phyloP scores from a whole-genome alignment of 495 filamentous ascomycete genomes.

The Penicillium cosmopolitanum region DNA sequence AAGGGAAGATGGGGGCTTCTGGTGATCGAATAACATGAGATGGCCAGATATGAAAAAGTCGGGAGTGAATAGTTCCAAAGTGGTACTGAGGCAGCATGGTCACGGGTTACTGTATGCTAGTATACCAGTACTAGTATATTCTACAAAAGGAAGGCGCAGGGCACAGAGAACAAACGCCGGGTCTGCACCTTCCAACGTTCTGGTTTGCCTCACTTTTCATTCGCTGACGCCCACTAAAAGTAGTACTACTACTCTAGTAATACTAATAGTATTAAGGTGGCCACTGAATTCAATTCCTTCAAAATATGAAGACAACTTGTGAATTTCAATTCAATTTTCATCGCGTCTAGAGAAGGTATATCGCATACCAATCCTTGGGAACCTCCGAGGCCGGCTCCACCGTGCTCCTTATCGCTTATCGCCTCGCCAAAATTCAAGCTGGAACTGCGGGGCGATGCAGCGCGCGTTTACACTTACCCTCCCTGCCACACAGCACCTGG shows the following conservation, averaged over 20 bases:
- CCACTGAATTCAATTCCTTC: no score
- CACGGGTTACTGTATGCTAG: no score
- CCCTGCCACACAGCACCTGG: not conserved
- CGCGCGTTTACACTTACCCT: constrained; percentile 8
- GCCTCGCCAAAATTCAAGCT: constrained; percentile 28
- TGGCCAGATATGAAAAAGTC: no score
- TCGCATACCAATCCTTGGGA: not conserved
- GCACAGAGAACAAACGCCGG: no score
- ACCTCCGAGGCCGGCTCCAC: not conserved
- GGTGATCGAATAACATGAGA: not conserved
- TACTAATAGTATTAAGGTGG: no score
- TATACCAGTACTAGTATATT: no score
- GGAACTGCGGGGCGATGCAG: constrained; percentile 26
- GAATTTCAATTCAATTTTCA: not conserved
- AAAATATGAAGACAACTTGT: not conserved
- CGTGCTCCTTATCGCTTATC: constrained; percentile 21
- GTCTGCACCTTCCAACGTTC: no score
- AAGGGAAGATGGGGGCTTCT: not conserved
- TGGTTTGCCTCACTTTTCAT: no score
- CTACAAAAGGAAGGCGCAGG: not conserved
- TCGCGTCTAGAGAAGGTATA: not conserved
- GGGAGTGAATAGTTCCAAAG: no score
- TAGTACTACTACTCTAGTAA: no score
- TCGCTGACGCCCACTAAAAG: no score
- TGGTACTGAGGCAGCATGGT: no score